Conservation (phyloP, 2,329 filamentous ascomycete genomes). For the Talaromyces marneffei region DNA sequence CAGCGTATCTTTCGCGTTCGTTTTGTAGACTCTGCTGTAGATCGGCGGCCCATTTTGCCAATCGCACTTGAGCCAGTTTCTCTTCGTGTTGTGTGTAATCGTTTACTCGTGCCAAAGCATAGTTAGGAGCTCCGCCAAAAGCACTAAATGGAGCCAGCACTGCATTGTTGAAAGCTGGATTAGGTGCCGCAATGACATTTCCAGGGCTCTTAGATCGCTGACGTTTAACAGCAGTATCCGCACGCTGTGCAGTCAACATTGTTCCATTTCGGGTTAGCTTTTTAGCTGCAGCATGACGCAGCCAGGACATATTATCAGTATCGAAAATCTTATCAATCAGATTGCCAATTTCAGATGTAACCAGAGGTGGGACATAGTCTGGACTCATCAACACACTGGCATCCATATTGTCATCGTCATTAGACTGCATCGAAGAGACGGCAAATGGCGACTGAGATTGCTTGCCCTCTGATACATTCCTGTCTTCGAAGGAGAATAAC, state of each 20-base stretch:
- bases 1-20: slow-evolving; percentile 64
- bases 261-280: slow-evolving; percentile 71
- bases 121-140: slow-evolving; percentile 37
- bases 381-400: slow-evolving; percentile 89
- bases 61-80: slow-evolving; percentile 59
- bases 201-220: slow-evolving; percentile 17
- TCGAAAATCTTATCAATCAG: slow-evolving; percentile 74
- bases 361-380: slow-evolving; percentile 76
- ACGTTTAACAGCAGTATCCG: slow-evolving; percentile 14
- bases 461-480: slow-evolving; percentile 18
- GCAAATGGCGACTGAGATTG: slow-evolving; percentile 56
- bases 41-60: slow-evolving; percentile 77
- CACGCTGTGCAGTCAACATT: slow-evolving; percentile 18
- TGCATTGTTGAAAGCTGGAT: slow-evolving; percentile 17
- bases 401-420: slow-evolving; percentile 79
- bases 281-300: slow-evolving; percentile 74
- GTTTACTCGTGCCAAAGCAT: slow-evolving; percentile 56
- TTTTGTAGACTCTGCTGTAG: slow-evolving; percentile 69
- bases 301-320: slow-evolving; percentile 68
- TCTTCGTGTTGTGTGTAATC: slow-evolving; percentile 58
- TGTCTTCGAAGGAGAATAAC: slow-evolving; percentile 60
- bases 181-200: slow-evolving; percentile 21
- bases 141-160: slow-evolving; percentile 21
- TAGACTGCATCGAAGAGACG: slow-evolving; percentile 66
- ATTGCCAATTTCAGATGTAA: slow-evolving; percentile 64